Conservation (phyloP, 352 stramenopile genomes). For the Achlya hypogyna region DNA sequence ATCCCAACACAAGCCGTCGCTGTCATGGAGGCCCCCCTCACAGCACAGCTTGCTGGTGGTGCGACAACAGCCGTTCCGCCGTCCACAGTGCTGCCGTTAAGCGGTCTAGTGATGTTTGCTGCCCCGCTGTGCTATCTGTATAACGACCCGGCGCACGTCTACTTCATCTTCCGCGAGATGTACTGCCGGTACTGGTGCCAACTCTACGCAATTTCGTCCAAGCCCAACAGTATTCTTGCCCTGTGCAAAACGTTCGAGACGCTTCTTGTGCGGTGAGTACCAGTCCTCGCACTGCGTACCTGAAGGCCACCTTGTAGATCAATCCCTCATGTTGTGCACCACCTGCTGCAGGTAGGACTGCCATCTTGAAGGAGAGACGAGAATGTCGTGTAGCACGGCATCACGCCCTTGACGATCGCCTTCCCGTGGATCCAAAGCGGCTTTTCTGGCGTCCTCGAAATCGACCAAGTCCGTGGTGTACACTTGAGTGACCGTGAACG, state of each 20-base stretch:
- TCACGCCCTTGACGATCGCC: conserved; percentile 56
- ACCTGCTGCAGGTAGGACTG: conserved; percentile 10
- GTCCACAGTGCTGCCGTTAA: conserved; percentile 63
- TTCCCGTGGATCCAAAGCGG: conserved; percentile 75
- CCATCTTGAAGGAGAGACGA: neutral
- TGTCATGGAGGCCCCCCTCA: neutral
- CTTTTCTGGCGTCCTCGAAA: conserved; percentile 68
- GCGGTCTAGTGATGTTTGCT: conserved; percentile 60
- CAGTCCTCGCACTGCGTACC: neutral
- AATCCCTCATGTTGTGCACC: conserved; percentile 12
- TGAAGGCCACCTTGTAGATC: neutral
- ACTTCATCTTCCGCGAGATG: conserved; percentile 69
- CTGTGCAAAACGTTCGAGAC: conserved; percentile 73
- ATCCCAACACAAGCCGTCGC: conserved; percentile 5
- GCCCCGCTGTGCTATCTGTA: conserved; percentile 65
- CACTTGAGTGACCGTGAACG: too few species aligned
- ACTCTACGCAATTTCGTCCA: conserved; percentile 49
- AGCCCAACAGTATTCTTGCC: conserved; percentile 44
- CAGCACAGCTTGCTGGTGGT: neutral
- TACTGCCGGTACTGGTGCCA: conserved; percentile 75
- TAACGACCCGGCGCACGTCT: conserved; percentile 49
- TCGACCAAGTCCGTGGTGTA: conserved; percentile 29
- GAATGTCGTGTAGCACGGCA: conserved; percentile 41
- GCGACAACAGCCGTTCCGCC: conserved; percentile 31
- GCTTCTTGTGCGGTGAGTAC: conserved; percentile 31